Base-by-base conservation (phyloP, 805 yeast genomes). In the Candida patagonica region DNA sequence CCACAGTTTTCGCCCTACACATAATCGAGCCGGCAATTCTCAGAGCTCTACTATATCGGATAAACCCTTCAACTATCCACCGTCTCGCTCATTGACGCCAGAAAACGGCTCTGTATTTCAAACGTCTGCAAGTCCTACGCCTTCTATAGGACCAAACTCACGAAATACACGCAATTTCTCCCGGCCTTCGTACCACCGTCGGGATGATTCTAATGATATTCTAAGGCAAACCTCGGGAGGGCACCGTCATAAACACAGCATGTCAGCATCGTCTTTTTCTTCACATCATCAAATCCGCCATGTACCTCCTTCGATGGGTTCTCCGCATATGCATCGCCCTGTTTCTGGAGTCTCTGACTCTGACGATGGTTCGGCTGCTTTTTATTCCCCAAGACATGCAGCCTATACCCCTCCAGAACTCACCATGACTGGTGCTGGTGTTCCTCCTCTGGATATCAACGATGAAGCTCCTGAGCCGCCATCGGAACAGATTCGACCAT, bases 121-220 rank as follows among this genome's bases (percentile, higher is more conserved):
- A 29, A 17, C 13, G 6, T 15, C 13, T 29, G 4, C 16, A 20
- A 29, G 15, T 8, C 10, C 16, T 12, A 10, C 31, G 15, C 8
- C 31, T 15, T 29, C 31, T 17, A 15, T 29, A 29, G 39, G 44
- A 17, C 44, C 44, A 2, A 20, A 35, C 5, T 41, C 42, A 10
- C 26, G 44, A 20, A 33, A 15, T 15, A 33, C 37, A 15, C 38
- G 48, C 22, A 50, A 50, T 42, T 50, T 50, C 38, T 42, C 47
- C 13, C 42, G 54, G 15, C 54, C 54, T 3, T 38, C 48, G 30
- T 49, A 48, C 37, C 43, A 41, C 33, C 23, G 42, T n/a, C 46
- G 41, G 13, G 38, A 39, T 12, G 10, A 12, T 12, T 4, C 16
- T 20, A 20, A 29, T 4, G 31, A 17, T 27, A 7, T 10, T 15